phyloP scores from a whole-genome alignment of 208 protist species.

The Trypanosoma vivax region DNA sequence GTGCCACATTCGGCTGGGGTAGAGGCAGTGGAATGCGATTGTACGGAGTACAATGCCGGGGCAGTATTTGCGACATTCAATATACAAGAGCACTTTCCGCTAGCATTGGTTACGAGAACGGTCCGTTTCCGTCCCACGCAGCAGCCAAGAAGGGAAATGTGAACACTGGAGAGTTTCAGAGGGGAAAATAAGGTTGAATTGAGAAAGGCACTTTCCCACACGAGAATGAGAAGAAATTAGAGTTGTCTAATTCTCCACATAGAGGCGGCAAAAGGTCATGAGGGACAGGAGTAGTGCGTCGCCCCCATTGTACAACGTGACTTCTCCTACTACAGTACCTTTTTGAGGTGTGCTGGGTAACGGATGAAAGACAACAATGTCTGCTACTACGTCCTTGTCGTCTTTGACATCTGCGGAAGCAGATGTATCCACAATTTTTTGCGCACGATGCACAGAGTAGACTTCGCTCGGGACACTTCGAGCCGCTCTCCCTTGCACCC shows the following conservation, averaged over 20 bases:
- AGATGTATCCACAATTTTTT: constrained; percentile 22
- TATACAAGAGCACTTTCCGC: too few species aligned
- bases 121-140: too few species aligned
- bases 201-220: background rate
- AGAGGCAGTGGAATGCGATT: too few species aligned
- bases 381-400: constrained; percentile 55
- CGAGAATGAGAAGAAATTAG: background rate
- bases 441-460: constrained; percentile 42
- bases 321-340: constrained; percentile 39
- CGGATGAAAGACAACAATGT: constrained; percentile 31
- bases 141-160: too few species aligned
- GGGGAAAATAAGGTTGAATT: background rate
- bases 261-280: constrained; percentile 48
- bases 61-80: too few species aligned
- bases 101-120: too few species aligned
- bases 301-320: constrained; percentile 39
- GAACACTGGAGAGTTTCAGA: too few species aligned
- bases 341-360: constrained; percentile 21
- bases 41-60: too few species aligned
- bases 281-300: constrained; percentile 65
- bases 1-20: too few species aligned
- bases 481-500: constrained; percentile 16
- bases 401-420: constrained; percentile 27
- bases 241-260: constrained; percentile 32
- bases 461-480: background rate